Evolutionary conservation across 2,329 filamentous ascomycete genomes (phyloP).

Genomic region (Colletotrichum sp.): DNA sequence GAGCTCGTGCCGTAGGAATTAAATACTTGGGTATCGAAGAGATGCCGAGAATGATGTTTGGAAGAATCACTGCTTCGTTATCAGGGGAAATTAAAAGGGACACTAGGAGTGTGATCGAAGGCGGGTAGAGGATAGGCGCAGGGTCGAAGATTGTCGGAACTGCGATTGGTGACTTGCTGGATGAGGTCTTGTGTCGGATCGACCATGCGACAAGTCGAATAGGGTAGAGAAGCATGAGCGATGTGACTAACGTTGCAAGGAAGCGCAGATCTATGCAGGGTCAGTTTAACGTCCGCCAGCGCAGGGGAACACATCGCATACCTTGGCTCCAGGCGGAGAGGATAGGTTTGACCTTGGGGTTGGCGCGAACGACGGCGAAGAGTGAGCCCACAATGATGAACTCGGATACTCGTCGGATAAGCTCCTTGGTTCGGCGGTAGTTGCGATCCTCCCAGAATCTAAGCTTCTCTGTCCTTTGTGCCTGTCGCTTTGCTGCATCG

Average conservation of each 20-base stretch:
- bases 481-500: constrained; percentile 9
- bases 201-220: constrained; percentile 60
- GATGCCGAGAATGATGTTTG: constrained; percentile 83
- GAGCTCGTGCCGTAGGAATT: constrained; percentile 66
- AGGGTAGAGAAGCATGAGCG: constrained; percentile 61
- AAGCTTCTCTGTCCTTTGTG: background rate
- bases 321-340: constrained; percentile 54
- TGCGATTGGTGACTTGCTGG: constrained; percentile 44
- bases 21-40: constrained; percentile 76
- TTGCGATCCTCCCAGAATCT: constrained; percentile 27
- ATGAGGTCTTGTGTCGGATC: constrained; percentile 42
- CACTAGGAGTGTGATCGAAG: constrained; percentile 76
- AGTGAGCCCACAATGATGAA: constrained; percentile 55
- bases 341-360: constrained; percentile 50
- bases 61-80: constrained; percentile 67
- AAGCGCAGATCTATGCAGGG: constrained; percentile 47
- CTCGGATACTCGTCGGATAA: constrained; percentile 59
- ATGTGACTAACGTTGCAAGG: constrained; percentile 37
- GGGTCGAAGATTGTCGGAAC: constrained; percentile 86
- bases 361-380: constrained; percentile 51
- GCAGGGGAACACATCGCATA: constrained; percentile 30
- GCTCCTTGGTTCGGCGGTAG: constrained; percentile 51
- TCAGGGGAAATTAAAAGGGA: constrained; percentile 74
- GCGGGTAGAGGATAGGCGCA: constrained; percentile 87
- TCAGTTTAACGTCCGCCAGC: constrained; percentile 21